phyloP scores from a whole-genome alignment of 2,329 filamentous ascomycete species.

The Ambrosiella beaveri region DNA sequence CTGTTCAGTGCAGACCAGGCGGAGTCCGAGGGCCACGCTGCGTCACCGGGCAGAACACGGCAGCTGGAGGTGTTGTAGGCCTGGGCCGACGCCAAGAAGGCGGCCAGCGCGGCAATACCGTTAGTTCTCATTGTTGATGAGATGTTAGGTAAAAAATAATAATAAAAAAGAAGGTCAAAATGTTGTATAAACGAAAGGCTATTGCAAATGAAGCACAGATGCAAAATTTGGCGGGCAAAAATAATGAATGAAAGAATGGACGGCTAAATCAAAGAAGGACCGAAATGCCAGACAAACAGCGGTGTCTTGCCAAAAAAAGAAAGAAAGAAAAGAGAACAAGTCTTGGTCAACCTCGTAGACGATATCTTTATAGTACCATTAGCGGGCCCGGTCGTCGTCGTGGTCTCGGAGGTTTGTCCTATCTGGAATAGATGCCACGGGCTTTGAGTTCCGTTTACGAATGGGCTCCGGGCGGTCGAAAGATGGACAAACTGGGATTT shows the following conservation, averaged over 20 bases:
- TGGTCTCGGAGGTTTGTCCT: background rate
- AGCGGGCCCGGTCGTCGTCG: background rate
- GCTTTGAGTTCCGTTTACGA: background rate
- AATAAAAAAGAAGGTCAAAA: background rate
- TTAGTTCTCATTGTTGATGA: background rate
- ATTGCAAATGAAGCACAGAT: background rate
- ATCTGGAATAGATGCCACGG: background rate
- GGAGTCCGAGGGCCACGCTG: slow-evolving; percentile 31
- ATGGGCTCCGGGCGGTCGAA: background rate
- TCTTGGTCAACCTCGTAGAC: background rate
- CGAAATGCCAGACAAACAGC: background rate
- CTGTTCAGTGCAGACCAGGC: slow-evolving; percentile 34
- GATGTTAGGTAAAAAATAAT: background rate
- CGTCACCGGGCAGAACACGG: slow-evolving; percentile 33
- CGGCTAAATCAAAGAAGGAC: background rate
- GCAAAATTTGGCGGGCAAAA: background rate
- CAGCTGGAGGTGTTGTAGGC: slow-evolving; percentile 17
- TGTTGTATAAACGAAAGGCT: background rate
- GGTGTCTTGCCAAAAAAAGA: background rate
- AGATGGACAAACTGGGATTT: too few relatives aligned
- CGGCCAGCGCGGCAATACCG: slow-evolving; percentile 1
- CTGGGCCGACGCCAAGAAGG: background rate
- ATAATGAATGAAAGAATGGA: background rate
- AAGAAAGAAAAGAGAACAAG: background rate
- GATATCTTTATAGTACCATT: background rate